Evolutionary conservation across 2,329 filamentous ascomycete genomes (phyloP), one percentile per base, ranked within the genome.

Genomic region (Emericellopsis cladophorae): DNA sequence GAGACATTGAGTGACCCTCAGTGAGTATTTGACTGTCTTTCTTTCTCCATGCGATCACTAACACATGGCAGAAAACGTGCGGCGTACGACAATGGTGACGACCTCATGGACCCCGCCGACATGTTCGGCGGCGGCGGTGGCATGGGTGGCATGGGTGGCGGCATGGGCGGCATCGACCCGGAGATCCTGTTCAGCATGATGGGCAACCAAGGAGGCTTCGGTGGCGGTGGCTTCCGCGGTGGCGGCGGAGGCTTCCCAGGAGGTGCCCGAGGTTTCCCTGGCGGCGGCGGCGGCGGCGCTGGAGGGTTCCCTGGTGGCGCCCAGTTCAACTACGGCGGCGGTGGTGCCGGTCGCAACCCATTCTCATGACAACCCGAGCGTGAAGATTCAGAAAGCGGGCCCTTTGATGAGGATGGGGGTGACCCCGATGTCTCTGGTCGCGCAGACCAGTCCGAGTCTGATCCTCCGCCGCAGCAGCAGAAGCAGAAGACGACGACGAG

Each of bases 1-100:
- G 92, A 98, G 66, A 93, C 83, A 39, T 67, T 98, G 64, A 95
- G 85, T 56, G 92, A 98, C 63, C 71, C 88, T 67, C 81, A 95
- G 81, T 88, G 83, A 64, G 82, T 78, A 46, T 40, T 26, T 6
- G 14, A 14, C 29, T 16, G 15, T 26, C 18, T 21, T 21, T 21
- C 5, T 21, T 14, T 12, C 35, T 31, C 18, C 21, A 4, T 14
- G 37, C 26, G 8, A 12, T 29, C 33, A 39, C 62, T 73, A 57
- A 74, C 51, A 5, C 15, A 34, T 33, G 36, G 37, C 46, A 87
- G 83, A 62, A 96, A 95, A 68, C 81, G 86, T 50, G 83, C 84
- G 48, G 73, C 84, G 40, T 98, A 94, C 57, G 90, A 98, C 57
- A 92, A 82, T 49, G 92, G 92, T 31, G 86, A 92, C 44, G 90